These are phyloP conservation scores for Ophiostoma perfectum DNA, from an alignment of 2,329 filamentous ascomycete genomes.

Conservation along the genomic window DNA sequence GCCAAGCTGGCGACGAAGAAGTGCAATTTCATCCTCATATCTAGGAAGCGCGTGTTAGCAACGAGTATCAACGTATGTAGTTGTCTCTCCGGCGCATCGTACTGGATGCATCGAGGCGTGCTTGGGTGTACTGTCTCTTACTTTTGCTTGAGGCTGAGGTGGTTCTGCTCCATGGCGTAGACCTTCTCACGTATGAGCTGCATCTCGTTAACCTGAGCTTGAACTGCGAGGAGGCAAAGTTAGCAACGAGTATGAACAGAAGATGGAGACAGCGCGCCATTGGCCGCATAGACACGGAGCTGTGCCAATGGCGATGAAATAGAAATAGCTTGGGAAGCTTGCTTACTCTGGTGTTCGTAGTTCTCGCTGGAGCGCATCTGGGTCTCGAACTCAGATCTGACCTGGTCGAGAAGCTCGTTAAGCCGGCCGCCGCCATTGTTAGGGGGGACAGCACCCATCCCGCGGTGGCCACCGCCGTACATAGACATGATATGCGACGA, in stretches of 20 bases:
- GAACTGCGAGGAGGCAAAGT: conserved; percentile 53
- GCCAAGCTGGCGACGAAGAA: conserved; percentile 81
- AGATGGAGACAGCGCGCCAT: no score
- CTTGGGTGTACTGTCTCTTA: conserved; percentile 42
- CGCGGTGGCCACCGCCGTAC: conserved; percentile 76
- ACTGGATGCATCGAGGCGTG: not conserved
- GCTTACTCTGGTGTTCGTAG: conserved; percentile 88
- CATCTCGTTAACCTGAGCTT: conserved; percentile 88
- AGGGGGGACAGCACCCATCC: conserved; percentile 65
- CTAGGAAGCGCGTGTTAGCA: conserved; percentile 44
- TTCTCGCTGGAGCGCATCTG: conserved; percentile 76
- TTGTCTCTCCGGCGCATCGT: not conserved
- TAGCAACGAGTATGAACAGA: conserved; percentile 19
- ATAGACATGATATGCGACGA: conserved; percentile 54
- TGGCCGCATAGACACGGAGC: not conserved
- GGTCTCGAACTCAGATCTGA: conserved; percentile 85
- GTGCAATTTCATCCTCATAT: conserved; percentile 86
- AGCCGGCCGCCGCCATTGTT: conserved; percentile 57
- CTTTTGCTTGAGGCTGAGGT: conserved; percentile 87
- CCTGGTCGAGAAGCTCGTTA: conserved; percentile 84
- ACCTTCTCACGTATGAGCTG: conserved; percentile 91
- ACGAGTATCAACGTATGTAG: not conserved
- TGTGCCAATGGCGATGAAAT: not conserved
- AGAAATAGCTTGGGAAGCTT: not conserved
- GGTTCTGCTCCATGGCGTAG: conserved; percentile 84